Evolutionary conservation across 345 rosid genomes (phyloP), one percentile per base, ranked within the genome.

Genomic region (rapeseed (Brassica napus)): DNA sequence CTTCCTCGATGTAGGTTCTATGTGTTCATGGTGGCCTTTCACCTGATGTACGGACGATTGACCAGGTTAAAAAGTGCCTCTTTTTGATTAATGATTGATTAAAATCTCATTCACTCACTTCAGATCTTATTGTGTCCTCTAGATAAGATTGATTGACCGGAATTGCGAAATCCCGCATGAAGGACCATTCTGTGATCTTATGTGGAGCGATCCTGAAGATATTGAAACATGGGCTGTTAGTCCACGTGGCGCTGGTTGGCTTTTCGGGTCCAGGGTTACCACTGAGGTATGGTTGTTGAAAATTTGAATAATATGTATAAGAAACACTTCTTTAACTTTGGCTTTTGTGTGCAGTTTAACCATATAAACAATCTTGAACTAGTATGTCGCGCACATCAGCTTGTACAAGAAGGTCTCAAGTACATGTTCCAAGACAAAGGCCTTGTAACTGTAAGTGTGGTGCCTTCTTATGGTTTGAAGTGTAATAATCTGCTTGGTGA

Each of bases 191-290:
- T 95, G 99, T 81, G 99, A 95, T 87, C 97, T 95, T 44, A 95
- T 93, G 99, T 93, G 99, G 98, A 95, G 99, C 76, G 99, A 95
- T 84, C 99, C 99, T 71, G 99, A 95, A 88, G 98, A 95, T 79
- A 95, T 95, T 79, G 99, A 95, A 85, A 89, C 98, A 79, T 95
- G 99, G 99, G 99, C 98, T 75, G 98, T 93, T 55, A 95, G 99
- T 85, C 99, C 99, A 32, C 88, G 98, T 68, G 99, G 99, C 81
- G 99, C 99, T 76, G 99, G 99, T 72, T 95, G 99, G 99, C 98
- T 95, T 71, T 95, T 95, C 78, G 99, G 99, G 52, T 91, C 99
- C 78, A 90, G 97, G 87, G 99, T 95, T 68, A 95, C 99, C 60
- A 65, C 98, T 61, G 99, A 95, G 98, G 99, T 93, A 44, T 60